A percentile compares a stretch with the other conserved stretches of the same genome.
These are phyloP conservation scores for Tripterygium wilfordii DNA, from an alignment of 177 flowering plant genomes.

Conservation along the genomic window DNA sequence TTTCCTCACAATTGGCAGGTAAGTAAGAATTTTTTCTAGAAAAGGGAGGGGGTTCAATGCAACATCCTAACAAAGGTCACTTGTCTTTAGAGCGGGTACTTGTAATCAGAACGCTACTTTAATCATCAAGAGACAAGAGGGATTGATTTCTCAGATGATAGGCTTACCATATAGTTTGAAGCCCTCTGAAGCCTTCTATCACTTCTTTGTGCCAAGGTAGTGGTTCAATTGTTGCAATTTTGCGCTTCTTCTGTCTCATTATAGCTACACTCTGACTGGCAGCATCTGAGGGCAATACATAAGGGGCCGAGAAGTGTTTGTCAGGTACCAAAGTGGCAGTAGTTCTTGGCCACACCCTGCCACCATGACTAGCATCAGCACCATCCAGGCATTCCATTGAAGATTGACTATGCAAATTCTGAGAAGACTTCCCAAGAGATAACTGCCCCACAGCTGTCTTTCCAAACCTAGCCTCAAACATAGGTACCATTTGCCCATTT, in stretches of 20 bases:
- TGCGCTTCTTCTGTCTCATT: conserved; percentile 49
- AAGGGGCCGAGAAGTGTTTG: conserved; percentile 20
- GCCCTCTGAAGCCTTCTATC: conserved; percentile 36
- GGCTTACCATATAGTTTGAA: conserved; percentile 48
- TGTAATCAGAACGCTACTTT: too few species aligned
- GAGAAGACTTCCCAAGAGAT: conserved; percentile 26
- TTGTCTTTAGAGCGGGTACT: too few species aligned
- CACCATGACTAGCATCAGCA: conserved; percentile 20
- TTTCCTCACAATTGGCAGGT: background rate
- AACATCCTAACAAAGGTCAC: too few species aligned
- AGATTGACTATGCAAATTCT: conserved; percentile 15
- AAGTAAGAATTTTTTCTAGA: too few species aligned
- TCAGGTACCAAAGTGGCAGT: conserved; percentile 14
- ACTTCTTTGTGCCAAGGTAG: conserved; percentile 51
- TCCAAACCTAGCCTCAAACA: conserved; percentile 18
- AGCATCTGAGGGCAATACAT: conserved; percentile 14
- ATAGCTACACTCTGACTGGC: conserved; percentile 19
- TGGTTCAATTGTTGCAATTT: conserved; percentile 28
- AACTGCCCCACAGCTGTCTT: conserved; percentile 21
- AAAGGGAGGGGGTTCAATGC: too few species aligned
- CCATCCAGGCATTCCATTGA: conserved; percentile 19
- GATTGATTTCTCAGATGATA: background rate
- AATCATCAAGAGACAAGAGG: background rate
- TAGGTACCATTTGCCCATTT: conserved; percentile 49
- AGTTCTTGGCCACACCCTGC: conserved; percentile 13